These are phyloP conservation scores for Schizophyllum amplum DNA, from an alignment of 1,284 basidiomycete genomes.

Conservation along the genomic window DNA sequence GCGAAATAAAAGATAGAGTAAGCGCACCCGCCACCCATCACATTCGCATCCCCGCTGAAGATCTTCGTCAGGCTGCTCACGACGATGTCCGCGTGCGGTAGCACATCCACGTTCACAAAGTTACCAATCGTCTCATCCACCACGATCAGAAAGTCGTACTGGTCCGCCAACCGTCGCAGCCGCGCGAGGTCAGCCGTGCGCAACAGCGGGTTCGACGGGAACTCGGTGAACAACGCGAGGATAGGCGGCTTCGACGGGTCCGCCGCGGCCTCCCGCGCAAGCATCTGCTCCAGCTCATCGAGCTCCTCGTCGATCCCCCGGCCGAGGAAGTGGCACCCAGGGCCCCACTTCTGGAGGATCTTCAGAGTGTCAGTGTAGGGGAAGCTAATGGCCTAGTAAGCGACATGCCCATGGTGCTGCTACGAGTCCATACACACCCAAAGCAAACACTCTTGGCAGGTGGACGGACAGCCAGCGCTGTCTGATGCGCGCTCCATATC, in stretches of 20 bases:
- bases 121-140: conserved; percentile 97
- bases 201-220: conserved; percentile 71
- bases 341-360: conserved; percentile 94
- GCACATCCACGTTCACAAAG: conserved; percentile 91
- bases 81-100: conserved; percentile 88
- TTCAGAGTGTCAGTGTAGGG: conserved; percentile 98
- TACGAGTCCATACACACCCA: conserved; percentile 49
- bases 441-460: conserved; percentile 86
- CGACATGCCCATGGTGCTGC: conserved; percentile 1
- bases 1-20: conserved; percentile 6
- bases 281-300: conserved; percentile 8
- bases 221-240: conserved; percentile 11
- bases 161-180: conserved; percentile 78
- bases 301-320: conserved; percentile 39
- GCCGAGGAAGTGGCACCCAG: conserved; percentile 89
- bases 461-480: conserved; percentile 40
- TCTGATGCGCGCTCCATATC: conserved; percentile 13
- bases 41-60: conserved; percentile 92
- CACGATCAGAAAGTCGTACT: conserved; percentile 83
- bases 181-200: conserved; percentile 77
- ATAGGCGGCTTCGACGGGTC: conserved; percentile 7
- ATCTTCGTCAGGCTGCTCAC: conserved; percentile 93
- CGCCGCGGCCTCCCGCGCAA: conserved; percentile 3
- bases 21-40: conserved; percentile 91
- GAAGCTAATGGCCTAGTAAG: conserved; percentile 51